Percentiles rank a stretch among this genome's conserved stretches.
These are phyloP conservation scores for Hapsidospora chrysogenum DNA, from an alignment of 495 filamentous ascomycete genomes.

Conservation along the genomic window DNA sequence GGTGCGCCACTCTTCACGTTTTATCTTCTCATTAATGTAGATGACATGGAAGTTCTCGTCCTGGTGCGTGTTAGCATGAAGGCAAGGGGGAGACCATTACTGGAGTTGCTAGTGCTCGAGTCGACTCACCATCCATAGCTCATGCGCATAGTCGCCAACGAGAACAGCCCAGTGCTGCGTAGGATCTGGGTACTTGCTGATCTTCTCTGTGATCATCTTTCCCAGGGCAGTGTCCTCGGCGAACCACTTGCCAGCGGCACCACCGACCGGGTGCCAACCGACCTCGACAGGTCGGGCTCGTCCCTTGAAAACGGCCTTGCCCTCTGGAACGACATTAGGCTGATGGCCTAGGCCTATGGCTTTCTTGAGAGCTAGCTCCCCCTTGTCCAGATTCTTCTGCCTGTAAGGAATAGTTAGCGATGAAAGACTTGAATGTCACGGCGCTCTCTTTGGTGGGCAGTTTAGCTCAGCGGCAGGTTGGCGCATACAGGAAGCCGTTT, in stretches of 20 bases:
- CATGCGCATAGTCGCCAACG: constrained; percentile 25
- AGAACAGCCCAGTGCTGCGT: constrained; percentile 34
- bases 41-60: constrained; percentile 28
- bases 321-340: constrained; percentile 22
- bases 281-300: constrained; percentile 18
- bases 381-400: constrained; percentile 17
- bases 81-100: too few species aligned
- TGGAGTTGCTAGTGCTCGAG: too few species aligned
- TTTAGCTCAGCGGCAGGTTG: too few species aligned
- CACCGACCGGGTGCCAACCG: constrained; percentile 31
- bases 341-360: constrained; percentile 23
- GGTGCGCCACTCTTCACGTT: constrained; percentile 17
- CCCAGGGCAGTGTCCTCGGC: constrained; percentile 26
- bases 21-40: constrained; percentile 22
- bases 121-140: constrained; percentile 21
- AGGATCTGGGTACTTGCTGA: constrained; percentile 26
- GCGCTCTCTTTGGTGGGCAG: not conserved
- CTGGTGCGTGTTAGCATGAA: too few species aligned
- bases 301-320: constrained; percentile 11
- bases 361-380: constrained; percentile 18
- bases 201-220: constrained; percentile 21
- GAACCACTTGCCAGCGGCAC: constrained; percentile 22
- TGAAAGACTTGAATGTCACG: not conserved
- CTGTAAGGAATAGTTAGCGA: not conserved
- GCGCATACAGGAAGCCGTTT: too few species aligned